Conservation (phyloP, 2,329 filamentous ascomycete species). For the Malbranchea cinnamomea region DNA sequence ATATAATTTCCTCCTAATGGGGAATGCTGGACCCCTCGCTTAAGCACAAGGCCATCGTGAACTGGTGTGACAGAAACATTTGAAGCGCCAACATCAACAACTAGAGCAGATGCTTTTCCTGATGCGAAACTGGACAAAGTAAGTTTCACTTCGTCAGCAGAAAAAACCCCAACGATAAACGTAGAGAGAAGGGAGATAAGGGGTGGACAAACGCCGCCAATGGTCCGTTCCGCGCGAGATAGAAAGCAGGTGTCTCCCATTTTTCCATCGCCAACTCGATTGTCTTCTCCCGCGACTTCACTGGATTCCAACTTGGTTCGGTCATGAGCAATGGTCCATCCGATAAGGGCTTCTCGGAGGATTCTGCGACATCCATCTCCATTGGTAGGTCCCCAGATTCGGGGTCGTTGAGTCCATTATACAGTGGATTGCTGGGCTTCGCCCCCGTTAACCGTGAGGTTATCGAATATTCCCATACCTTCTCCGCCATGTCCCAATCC, state of each 20-base stretch:
- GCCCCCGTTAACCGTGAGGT: slow-evolving; percentile 73
- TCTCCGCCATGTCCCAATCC: slow-evolving; percentile 85
- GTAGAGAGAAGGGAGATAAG: background rate
- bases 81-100: slow-evolving; percentile 80
- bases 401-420: slow-evolving; percentile 64
- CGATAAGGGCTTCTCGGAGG: slow-evolving; percentile 60
- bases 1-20: slow-evolving; percentile 80
- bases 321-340: slow-evolving; percentile 90
- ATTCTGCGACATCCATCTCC: slow-evolving; percentile 45
- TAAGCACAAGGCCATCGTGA: slow-evolving; percentile 86
- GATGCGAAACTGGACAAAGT: slow-evolving; percentile 51
- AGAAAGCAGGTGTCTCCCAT: slow-evolving; percentile 92
- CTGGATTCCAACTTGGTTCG: slow-evolving; percentile 81
- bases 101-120: slow-evolving; percentile 82
- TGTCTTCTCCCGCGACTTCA: slow-evolving; percentile 79
- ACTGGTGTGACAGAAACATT: slow-evolving; percentile 82
- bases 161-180: no score
- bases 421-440: slow-evolving; percentile 51
- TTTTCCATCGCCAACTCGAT: slow-evolving; percentile 96
- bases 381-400: slow-evolving; percentile 43
- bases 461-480: slow-evolving; percentile 86
- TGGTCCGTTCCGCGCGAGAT: slow-evolving; percentile 76
- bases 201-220: slow-evolving; percentile 46
- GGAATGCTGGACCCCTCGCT: slow-evolving; percentile 75
- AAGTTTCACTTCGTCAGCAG: slow-evolving; percentile 4